Conservation (phyloP, 768 basidiomycete species). For the Naganishia onofrii region DNA sequence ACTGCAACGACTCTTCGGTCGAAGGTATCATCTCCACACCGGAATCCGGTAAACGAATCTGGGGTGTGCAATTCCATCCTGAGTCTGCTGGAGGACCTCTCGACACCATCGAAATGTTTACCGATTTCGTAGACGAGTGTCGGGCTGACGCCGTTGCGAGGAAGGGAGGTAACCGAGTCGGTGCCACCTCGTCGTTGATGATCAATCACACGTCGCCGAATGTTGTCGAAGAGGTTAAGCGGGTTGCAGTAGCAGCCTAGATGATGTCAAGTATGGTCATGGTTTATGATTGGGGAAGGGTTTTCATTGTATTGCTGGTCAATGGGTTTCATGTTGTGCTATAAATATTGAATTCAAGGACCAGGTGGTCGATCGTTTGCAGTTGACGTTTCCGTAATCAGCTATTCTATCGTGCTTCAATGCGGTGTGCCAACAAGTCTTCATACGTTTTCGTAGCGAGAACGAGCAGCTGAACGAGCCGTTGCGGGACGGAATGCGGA, state of each 20-base stretch:
- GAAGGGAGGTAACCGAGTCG: constrained; percentile 19
- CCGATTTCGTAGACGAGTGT: constrained; percentile 83
- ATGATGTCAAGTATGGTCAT: not conserved
- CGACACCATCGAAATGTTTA: constrained; percentile 99
- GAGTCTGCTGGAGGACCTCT: constrained; percentile 97
- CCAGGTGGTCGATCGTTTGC: too few species aligned
- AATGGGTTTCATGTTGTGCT: not conserved
- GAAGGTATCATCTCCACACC: constrained; percentile 95
- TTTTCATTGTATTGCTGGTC: constrained; percentile 2
- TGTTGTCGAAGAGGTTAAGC: constrained; percentile 40
- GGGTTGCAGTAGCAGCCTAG: constrained; percentile 33
- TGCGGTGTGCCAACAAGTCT: too few species aligned
- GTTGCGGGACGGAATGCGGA: not conserved
- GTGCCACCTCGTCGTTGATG: constrained; percentile 23
- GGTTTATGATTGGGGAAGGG: not conserved
- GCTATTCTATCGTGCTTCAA: too few species aligned
- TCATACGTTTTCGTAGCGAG: too few species aligned
- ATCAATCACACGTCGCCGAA: constrained; percentile 32
- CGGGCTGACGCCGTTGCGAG: constrained; percentile 49
- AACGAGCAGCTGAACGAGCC: too few species aligned
- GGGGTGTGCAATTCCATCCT: constrained; percentile 99
- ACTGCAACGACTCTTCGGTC: constrained; percentile 95
- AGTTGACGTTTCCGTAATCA: too few species aligned
- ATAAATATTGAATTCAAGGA: not conserved
- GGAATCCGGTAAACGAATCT: constrained; percentile 83